Evolutionary conservation across 1,139 yeast genomes (phyloP).

Genomic region (Geotrichum carabidarum): DNA sequence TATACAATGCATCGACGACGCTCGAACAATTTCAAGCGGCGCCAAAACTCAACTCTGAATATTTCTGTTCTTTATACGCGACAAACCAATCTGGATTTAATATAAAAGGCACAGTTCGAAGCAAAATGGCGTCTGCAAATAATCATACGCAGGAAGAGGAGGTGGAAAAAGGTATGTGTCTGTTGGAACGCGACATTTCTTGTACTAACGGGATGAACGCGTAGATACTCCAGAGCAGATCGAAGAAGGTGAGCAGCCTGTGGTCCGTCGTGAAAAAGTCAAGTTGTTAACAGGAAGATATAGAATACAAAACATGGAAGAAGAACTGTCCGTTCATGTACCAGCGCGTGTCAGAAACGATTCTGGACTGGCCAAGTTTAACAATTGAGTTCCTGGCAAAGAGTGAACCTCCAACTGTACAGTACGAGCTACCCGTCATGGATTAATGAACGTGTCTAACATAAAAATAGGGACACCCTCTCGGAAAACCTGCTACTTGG

Average conservation of each 20-base stretch:
- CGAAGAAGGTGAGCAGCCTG: conserved; percentile 14
- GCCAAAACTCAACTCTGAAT: no score
- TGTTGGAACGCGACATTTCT: no score
- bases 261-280: not conserved
- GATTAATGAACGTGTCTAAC: not conserved
- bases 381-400: conserved; percentile 42
- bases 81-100: no score
- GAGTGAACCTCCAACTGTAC: conserved; percentile 13
- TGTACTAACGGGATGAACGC: no score
- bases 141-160: no score
- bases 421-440: not conserved
- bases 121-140: no score
- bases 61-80: no score
- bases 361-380: conserved; percentile 56
- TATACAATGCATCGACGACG: no score
- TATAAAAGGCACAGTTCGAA: no score
- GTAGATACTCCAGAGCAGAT: conserved; percentile 16
- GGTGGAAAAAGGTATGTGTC: no score
- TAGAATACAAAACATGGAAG: conserved; percentile 89
- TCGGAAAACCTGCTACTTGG: conserved; percentile 57
- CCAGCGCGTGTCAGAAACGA: conserved; percentile 66
- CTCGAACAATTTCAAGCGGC: no score
- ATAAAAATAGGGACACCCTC: conserved; percentile 18
- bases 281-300: not conserved
- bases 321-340: conserved; percentile 88